Base-by-base conservation (phyloP, 1,284 basidiomycete genomes). In the Taiwanofungus camphoratus region DNA sequence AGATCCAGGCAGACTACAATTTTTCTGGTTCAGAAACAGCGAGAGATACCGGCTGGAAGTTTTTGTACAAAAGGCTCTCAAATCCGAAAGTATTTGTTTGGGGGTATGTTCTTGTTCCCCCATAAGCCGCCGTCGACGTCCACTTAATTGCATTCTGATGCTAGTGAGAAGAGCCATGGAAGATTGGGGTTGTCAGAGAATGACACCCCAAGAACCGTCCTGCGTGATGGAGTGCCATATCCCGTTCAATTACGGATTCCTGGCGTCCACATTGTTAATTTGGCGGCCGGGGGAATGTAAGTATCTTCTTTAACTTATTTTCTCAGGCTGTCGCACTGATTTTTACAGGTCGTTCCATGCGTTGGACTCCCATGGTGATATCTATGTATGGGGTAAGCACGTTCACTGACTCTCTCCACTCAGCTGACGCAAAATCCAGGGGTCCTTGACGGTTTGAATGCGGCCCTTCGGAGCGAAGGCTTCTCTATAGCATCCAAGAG, bases 211-310 rank as follows among this genome's bases (percentile, higher is more conserved):
- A 60, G 59, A 33, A 55, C 67, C 16, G 56, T 54, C 15, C 42
- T 65, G 27, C 57, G 48, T 16, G 73, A 69, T 5, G 64, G 66
- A 33, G 73, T 80, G 1, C 76, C 84, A 2, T 83, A 73, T 57
- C 88, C 89, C 1, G 63, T 70, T 8, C 73, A 78, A 49, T 62
- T 85, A 27, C 63, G 62, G 32, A 69, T 88, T 45, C 75, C 76
- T 9, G 71, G 70, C 32, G 71, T 65, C 26, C 73, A 79, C n/a
- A 75, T 92, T 39, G 85, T 92, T 22, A 79, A 73, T 46, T 65
- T 92, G 22, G 76, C 79, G 35, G 86, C 88, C 2, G 83, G 85
- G 15, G 90, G 90, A 59, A 90, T 87, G 90, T 87, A 57, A 49
- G 78, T 60, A 18, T 18, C 15, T 27, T 42, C 15, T 9, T 20